phyloP scores from a whole-genome alignment of 2,329 filamentous ascomycete species.

The Fusarium protoensiforme region DNA sequence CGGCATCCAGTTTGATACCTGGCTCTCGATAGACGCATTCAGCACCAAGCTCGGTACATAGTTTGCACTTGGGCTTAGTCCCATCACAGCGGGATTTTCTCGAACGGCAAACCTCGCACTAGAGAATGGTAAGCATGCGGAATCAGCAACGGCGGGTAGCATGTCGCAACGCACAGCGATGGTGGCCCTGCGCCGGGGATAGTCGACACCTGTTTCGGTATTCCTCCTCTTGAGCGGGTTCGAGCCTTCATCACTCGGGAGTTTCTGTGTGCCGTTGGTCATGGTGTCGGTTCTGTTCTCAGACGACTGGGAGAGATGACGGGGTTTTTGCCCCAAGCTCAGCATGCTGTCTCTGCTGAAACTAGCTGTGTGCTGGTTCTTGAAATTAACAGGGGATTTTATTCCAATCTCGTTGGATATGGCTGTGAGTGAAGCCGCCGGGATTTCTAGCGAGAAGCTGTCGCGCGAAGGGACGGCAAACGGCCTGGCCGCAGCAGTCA shows the following conservation, averaged over 20 bases:
- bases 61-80: slow-evolving; percentile 83
- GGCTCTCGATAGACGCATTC: slow-evolving; percentile 88
- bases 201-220: slow-evolving; percentile 70
- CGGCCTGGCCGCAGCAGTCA: slow-evolving; percentile 50
- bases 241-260: slow-evolving; percentile 61
- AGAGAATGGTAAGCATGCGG: slow-evolving; percentile 29
- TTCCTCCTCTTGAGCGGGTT: slow-evolving; percentile 72
- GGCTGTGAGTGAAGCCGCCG: slow-evolving; percentile 56
- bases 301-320: slow-evolving; percentile 66
- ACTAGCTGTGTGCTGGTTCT: slow-evolving; percentile 56
- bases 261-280: slow-evolving; percentile 59
- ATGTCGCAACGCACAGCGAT: slow-evolving; percentile 66
- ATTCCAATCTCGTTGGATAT: slow-evolving; percentile 56
- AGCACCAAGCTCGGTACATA: slow-evolving; percentile 83
- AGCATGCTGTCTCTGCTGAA: slow-evolving; percentile 66
- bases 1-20: slow-evolving; percentile 86
- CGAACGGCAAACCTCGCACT: slow-evolving; percentile 86
- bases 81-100: slow-evolving; percentile 84
- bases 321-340: slow-evolving; percentile 63
- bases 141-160: background rate
- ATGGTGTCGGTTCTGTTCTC: slow-evolving; percentile 57
- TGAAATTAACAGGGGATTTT: slow-evolving; percentile 63
- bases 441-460: slow-evolving; percentile 61
- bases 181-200: slow-evolving; percentile 71
- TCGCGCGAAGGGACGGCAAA: slow-evolving; percentile 61